Conservation (phyloP, 306 rosid genomes). For the Cucumis melo region DNA sequence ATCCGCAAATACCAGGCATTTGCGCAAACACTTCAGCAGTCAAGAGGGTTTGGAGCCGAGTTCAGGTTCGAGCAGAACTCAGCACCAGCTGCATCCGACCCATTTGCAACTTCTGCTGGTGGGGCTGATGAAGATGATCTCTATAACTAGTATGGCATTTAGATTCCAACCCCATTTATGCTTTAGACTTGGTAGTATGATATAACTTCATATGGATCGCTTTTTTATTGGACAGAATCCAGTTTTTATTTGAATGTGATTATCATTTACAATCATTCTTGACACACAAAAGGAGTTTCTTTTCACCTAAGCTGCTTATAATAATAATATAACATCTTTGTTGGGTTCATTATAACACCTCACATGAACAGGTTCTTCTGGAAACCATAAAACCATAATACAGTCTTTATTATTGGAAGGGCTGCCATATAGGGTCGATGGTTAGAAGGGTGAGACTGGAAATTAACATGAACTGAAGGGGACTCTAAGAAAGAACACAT, state of each 20-base stretch:
- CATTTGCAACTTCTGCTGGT: constrained; percentile 58
- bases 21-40: constrained; percentile 97
- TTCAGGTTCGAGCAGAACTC: constrained; percentile 58
- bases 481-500: too few relatives aligned
- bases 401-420: neutral
- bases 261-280: neutral
- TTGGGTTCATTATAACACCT: neutral
- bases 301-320: neutral
- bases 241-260: neutral
- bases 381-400: neutral
- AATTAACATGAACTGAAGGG: neutral
- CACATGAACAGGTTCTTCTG: neutral
- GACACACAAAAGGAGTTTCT: neutral
- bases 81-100: constrained; percentile 40
- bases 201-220: neutral
- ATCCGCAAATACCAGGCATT: constrained; percentile 96
- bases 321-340: neutral
- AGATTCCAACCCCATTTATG: neutral
- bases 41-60: constrained; percentile 86
- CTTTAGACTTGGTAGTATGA: neutral
- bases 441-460: neutral
- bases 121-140: constrained; percentile 94
- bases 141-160: constrained; percentile 38
- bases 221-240: neutral
- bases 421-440: neutral